These are phyloP conservation scores for Hyaloscypha bicolor DNA, from an alignment of 495 filamentous ascomycete genomes.

Conservation along the genomic window DNA sequence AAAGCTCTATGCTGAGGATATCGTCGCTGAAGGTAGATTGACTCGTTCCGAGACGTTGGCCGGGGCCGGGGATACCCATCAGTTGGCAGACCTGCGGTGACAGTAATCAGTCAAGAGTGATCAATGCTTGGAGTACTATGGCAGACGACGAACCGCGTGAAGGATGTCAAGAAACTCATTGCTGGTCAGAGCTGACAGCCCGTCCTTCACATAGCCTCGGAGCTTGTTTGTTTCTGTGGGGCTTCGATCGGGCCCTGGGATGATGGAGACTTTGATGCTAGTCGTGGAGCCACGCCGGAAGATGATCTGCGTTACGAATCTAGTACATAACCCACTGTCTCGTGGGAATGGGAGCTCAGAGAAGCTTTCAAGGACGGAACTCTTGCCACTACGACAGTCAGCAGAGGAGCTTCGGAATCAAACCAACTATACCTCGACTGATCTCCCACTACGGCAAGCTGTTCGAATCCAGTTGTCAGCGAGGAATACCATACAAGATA, in stretches of 20 bases:
- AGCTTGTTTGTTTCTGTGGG: constrained; percentile 43
- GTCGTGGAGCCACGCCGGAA: constrained; percentile 42
- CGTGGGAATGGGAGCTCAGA: constrained; percentile 54
- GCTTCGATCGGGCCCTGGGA: constrained; percentile 35
- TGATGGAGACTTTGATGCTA: constrained; percentile 20
- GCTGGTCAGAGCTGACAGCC: constrained; percentile 23
- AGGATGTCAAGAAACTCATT: constrained; percentile 12
- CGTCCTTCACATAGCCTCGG: background rate
- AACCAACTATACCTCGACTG: constrained; percentile 16
- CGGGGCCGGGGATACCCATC: constrained; percentile 21
- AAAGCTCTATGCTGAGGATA: constrained; percentile 53
- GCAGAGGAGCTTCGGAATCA: constrained; percentile 40
- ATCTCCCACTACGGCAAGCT: constrained; percentile 53
- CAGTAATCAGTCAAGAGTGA: constrained; percentile 34
- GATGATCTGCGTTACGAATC: constrained; percentile 61
- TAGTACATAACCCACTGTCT: constrained; percentile 53
- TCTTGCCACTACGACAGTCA: constrained; percentile 56
- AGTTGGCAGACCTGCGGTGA: constrained; percentile 36
- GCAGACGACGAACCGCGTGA: constrained; percentile 8
- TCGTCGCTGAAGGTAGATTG: constrained; percentile 45
- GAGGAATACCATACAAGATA: constrained; percentile 6
- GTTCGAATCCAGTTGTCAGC: constrained; percentile 8
- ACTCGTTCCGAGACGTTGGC: constrained; percentile 5
- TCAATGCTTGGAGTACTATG: constrained; percentile 4
- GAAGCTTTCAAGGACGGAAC: constrained; percentile 51